Evolutionary conservation across 1,284 basidiomycete species (phyloP).

Genomic region (Cryptococcus amylolentus): DNA sequence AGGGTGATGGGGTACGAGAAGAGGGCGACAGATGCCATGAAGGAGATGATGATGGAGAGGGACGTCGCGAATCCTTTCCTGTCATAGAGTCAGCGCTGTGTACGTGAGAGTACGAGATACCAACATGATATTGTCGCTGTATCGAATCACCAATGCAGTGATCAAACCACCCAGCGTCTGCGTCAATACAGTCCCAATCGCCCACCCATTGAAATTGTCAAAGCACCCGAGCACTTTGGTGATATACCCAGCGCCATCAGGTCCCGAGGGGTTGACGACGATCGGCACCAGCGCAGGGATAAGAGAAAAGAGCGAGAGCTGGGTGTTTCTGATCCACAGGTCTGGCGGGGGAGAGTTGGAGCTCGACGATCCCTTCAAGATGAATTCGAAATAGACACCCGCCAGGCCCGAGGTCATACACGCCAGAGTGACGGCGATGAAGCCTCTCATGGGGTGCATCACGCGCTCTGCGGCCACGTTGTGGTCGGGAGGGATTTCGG

Average conservation of each 20-base stretch:
- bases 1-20: slow-evolving; percentile 84
- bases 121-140: slow-evolving; percentile 53
- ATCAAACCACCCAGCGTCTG: slow-evolving; percentile 88
- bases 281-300: slow-evolving; percentile 84
- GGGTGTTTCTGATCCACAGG: slow-evolving; percentile 95
- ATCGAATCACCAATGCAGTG: slow-evolving; percentile 65
- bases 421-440: slow-evolving; percentile 78
- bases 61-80: slow-evolving; percentile 89
- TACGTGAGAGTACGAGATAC: slow-evolving; percentile 8
- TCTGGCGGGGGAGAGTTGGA: slow-evolving; percentile 52
- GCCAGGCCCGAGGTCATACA: slow-evolving; percentile 97
- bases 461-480: slow-evolving; percentile 13
- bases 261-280: slow-evolving; percentile 55
- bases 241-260: slow-evolving; percentile 33
- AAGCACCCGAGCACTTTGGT: slow-evolving; percentile 38
- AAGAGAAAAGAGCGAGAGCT: slow-evolving; percentile 89
- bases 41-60: slow-evolving; percentile 87
- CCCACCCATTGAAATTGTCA: slow-evolving; percentile 72
- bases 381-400: slow-evolving; percentile 98
- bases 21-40: slow-evolving; percentile 79
- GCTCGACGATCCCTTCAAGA: slow-evolving; percentile 70
- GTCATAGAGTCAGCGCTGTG: slow-evolving; percentile 3
- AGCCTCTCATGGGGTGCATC: slow-evolving; percentile 76
- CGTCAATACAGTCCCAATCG: slow-evolving; percentile 81
- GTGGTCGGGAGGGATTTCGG: slow-evolving; percentile 13